Percentiles rank a stretch among this genome's conserved stretches.
Evolutionary conservation across 2,329 filamentous ascomycete species (phyloP).

Genomic region (Trichophyton schoenleinii): DNA sequence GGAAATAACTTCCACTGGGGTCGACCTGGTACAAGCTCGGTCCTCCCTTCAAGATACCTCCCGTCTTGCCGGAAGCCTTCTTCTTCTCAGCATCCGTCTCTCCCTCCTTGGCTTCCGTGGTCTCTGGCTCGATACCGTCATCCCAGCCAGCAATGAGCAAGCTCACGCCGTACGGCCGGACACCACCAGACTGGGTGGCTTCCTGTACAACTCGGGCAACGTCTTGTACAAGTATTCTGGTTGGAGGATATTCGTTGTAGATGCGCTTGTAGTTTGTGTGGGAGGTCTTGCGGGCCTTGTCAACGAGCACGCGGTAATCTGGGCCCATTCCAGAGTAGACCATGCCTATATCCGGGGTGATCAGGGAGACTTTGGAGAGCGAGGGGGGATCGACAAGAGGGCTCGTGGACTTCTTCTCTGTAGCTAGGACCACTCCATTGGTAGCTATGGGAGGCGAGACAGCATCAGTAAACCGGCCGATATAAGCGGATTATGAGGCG

Average conservation of each 20-base stretch:
- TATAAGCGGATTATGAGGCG: too few relatives aligned
- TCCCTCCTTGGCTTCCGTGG: constrained; percentile 47
- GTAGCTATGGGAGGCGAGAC: constrained; percentile 51
- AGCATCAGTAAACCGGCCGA: constrained; percentile 6
- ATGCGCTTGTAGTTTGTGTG: constrained; percentile 99
- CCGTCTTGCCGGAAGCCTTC: constrained; percentile 73
- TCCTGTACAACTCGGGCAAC: constrained; percentile 97
- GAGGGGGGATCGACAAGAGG: constrained; percentile 91
- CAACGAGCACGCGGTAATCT: constrained; percentile 93
- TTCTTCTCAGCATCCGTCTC: constrained; percentile 49
- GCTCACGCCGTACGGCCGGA: constrained; percentile 91
- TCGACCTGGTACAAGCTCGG: constrained; percentile 98
- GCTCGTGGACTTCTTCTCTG: constrained; percentile 98
- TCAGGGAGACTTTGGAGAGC: constrained; percentile 90
- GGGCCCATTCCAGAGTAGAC: constrained; percentile 99
- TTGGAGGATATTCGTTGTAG: constrained; percentile 99
- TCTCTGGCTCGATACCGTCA: constrained; percentile 83
- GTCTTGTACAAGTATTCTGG: constrained; percentile 96
- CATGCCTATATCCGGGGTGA: constrained; percentile 99
- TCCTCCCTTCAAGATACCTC: constrained; percentile 86
- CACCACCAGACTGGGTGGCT: constrained; percentile 94
- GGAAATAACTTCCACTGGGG: constrained; percentile 96
- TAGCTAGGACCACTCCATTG: constrained; percentile 96
- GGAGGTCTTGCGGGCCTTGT: constrained; percentile 95
- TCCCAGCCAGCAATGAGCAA: constrained; percentile 95